Percentiles rank a stretch among this genome's conserved stretches.
phyloP scores from a whole-genome alignment of 352 stramenopile genomes.

The Plasmopara halstedii region DNA sequence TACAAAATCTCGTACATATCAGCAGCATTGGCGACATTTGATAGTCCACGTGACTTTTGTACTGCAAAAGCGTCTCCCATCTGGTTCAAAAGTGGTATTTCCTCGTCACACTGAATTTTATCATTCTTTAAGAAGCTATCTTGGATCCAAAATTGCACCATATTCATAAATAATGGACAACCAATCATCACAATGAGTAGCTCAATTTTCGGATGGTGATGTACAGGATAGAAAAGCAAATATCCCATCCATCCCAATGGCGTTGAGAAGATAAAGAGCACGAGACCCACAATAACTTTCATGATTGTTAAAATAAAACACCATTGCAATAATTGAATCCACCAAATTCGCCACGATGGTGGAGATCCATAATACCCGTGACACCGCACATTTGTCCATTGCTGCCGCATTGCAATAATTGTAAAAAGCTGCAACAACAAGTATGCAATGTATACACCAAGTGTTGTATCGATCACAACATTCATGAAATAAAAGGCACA shows the following conservation, averaged over 20 bases:
- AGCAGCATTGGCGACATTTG: slow-evolving; percentile 33
- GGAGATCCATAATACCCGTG: slow-evolving; percentile 64
- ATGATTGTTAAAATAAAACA: slow-evolving; percentile 53
- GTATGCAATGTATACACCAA: slow-evolving; percentile 79
- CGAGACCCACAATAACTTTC: slow-evolving; percentile 56
- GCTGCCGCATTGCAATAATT: slow-evolving; percentile 40
- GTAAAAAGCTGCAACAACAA: slow-evolving; percentile 59
- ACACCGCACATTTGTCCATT: slow-evolving; percentile 53
- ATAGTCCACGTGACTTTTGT: slow-evolving; percentile 31
- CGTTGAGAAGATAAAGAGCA: slow-evolving; percentile 56
- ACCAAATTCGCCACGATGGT: slow-evolving; percentile 58
- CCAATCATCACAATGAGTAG: slow-evolving; percentile 80
- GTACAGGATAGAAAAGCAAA: slow-evolving; percentile 62
- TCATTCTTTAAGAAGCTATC: slow-evolving; percentile 75
- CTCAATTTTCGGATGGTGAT: slow-evolving; percentile 65
- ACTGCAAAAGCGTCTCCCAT: slow-evolving; percentile 1
- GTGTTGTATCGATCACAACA: slow-evolving; percentile 74
- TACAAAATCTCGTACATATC: slow-evolving; percentile 67
- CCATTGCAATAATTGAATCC: slow-evolving; percentile 57
- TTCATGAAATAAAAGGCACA: slow-evolving; percentile 87
- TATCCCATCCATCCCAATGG: slow-evolving; percentile 50
- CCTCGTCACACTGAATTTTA: slow-evolving; percentile 16
- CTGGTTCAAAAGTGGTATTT: slow-evolving; percentile 27
- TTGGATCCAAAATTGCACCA: slow-evolving; percentile 83
- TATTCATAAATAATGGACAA: slow-evolving; percentile 80